Evolutionary conservation across 2,329 filamentous ascomycete genomes (phyloP).

Genomic region (Emergomyces pasteurianus): DNA sequence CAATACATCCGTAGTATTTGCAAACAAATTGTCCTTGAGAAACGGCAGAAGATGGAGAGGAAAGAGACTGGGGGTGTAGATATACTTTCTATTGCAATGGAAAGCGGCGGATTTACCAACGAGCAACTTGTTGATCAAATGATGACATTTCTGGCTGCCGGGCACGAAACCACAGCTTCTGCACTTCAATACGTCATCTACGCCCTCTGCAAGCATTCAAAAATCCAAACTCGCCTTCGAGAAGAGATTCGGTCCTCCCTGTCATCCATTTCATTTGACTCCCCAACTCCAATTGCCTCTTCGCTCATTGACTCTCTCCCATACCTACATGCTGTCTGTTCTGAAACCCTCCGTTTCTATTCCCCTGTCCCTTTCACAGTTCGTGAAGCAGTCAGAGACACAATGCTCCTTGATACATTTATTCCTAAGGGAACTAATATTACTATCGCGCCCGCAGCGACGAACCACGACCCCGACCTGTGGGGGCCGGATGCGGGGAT

Average conservation of each 20-base stretch:
- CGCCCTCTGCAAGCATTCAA: slow-evolving; percentile 52
- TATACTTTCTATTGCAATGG: slow-evolving; percentile 69
- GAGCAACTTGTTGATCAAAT: slow-evolving; percentile 76
- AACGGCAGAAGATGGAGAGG: slow-evolving; percentile 46
- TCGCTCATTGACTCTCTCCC: slow-evolving; percentile 54
- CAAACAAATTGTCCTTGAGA: slow-evolving; percentile 55
- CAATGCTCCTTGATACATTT: slow-evolving; percentile 49
- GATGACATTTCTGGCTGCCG: slow-evolving; percentile 79
- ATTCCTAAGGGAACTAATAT: slow-evolving; percentile 62
- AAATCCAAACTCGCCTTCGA: slow-evolving; percentile 55
- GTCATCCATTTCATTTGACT: slow-evolving; percentile 36
- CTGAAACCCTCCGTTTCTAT: slow-evolving; percentile 63
- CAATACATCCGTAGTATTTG: slow-evolving; percentile 53
- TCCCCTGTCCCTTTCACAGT: slow-evolving; percentile 60
- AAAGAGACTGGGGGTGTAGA: slow-evolving; percentile 43
- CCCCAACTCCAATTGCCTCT: slow-evolving; percentile 52
- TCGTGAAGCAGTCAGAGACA: slow-evolving; percentile 54
- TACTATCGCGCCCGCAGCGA: slow-evolving; percentile 51
- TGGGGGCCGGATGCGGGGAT: slow-evolving; percentile 66
- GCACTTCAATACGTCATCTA: slow-evolving; percentile 67
- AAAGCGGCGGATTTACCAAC: slow-evolving; percentile 63
- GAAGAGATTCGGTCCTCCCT: slow-evolving; percentile 53
- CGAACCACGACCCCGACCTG: slow-evolving; percentile 55
- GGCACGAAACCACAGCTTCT: slow-evolving; percentile 67
- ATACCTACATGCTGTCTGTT: slow-evolving; percentile 69